Conservation (phyloP, 441 rosid genomes). For the Metrosideros polymorpha region DNA sequence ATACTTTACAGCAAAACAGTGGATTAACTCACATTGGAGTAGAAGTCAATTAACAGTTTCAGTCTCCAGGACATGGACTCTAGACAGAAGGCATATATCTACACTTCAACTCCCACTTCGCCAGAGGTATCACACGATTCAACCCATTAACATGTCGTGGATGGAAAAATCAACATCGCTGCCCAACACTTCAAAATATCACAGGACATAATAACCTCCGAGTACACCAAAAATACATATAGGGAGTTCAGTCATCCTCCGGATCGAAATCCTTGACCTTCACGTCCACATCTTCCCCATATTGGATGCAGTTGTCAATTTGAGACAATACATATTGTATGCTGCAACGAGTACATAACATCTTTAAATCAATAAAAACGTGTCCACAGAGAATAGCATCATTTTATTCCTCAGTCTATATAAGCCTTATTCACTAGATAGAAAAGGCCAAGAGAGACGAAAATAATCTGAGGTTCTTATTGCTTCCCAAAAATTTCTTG, state of each 20-base stretch:
- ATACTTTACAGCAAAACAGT: background rate
- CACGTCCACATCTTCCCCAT: slow-evolving; percentile 90
- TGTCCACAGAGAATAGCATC: background rate
- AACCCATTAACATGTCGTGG: background rate
- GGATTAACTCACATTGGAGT: background rate
- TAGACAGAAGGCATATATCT: background rate
- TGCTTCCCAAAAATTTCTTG: background rate
- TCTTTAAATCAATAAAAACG: background rate
- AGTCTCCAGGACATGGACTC: background rate
- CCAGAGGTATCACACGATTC: background rate
- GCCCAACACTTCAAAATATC: background rate
- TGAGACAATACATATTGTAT: slow-evolving; percentile 59
- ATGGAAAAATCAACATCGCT: background rate
- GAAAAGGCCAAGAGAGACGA: background rate
- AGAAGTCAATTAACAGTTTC: background rate
- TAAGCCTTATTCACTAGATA: background rate
- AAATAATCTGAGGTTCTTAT: background rate
- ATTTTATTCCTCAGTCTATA: background rate
- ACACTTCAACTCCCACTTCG: background rate
- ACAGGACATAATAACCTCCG: background rate
- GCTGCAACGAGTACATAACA: slow-evolving; percentile 23
- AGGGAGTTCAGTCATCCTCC: slow-evolving; percentile 21
- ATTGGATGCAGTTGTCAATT: slow-evolving; percentile 82
- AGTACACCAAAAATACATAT: background rate
- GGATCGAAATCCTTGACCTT: slow-evolving; percentile 76